Base-by-base conservation (phyloP, 1,139 yeast species). In the Schizosaccharomyces versatilis region DNA sequence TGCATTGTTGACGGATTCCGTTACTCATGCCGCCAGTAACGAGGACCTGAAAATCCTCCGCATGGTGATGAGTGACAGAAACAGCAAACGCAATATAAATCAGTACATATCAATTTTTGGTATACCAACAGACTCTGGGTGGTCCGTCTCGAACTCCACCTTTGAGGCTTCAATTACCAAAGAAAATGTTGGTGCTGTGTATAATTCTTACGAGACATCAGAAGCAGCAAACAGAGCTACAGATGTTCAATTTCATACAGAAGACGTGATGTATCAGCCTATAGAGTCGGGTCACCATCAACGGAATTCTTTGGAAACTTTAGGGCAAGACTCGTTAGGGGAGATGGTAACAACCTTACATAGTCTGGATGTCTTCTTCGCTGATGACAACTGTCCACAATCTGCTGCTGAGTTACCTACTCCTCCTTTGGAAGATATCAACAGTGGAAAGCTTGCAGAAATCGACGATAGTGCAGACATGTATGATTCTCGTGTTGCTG, bases 321-420 rank as follows among this genome's bases (percentile, higher is more conserved):
- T 44, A 2, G 83, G 78, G 59, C 39, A 49, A 36, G 36, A 49
- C 38, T 85, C 84, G 0, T 73, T 90, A 63, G 85, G 94, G 65
- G 85, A 86, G 63, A 86, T 90, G 82, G 83, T 95, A 80, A 95
- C 95, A 0, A 94, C 94, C n/a, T 71, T 90, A 59, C 97, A 88
- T 63, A 94, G 86, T 63, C 74, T 90, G 61, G 97, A 90, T 66
- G 81, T 90, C 10, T 90, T 90, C 65, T 90, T 90, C 68, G 84
- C 95, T 0, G 81, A 80, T 55, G 93, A 82, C 38, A 55, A 56
- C 67, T 69, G 19, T 68, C 70, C 38, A 39, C 42, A 59, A 41
- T 54, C 32, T 24, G 32, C 32, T 24, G 32, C 5, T 24, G 32
- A 24, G 32, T 24, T 24, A 5, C 32, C 32, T 24, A 24, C 32